Percentiles rank a stretch among this genome's conserved stretches.
Evolutionary conservation across 148 eudicot genomes (phyloP).

Genomic region (Gaultheria prostrata): DNA sequence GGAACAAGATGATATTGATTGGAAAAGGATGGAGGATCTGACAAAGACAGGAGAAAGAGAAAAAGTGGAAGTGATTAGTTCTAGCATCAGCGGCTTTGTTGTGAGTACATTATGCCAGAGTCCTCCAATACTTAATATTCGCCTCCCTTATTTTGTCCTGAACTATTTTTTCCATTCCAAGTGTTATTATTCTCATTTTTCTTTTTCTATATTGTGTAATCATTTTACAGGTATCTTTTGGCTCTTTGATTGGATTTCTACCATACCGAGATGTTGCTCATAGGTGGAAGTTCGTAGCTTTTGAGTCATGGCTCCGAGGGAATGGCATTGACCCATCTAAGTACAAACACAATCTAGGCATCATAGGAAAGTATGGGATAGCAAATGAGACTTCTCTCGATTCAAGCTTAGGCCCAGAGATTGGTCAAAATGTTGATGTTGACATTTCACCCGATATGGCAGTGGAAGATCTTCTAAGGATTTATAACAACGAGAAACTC

Average conservation of each 20-base stretch:
- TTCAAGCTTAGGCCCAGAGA: slow-evolving; percentile 29
- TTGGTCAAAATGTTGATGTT: slow-evolving; percentile 31
- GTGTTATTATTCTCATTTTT: background rate
- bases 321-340: slow-evolving; percentile 76
- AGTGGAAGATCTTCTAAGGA: slow-evolving; percentile 74
- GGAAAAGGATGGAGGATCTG: slow-evolving; percentile 67
- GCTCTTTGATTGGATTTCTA: slow-evolving; percentile 86
- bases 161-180: slow-evolving; percentile 1
- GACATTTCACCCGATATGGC: slow-evolving; percentile 62
- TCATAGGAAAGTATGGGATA: slow-evolving; percentile 52
- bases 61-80: slow-evolving; percentile 80
- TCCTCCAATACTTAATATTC: background rate
- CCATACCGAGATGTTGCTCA: slow-evolving; percentile 88
- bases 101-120: slow-evolving; percentile 38
- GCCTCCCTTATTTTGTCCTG: background rate
- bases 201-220: background rate
- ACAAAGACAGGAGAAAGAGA: slow-evolving; percentile 51
- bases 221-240: slow-evolving; percentile 70
- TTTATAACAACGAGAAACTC: slow-evolving; percentile 84
- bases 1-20: slow-evolving; percentile 73
- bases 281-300: slow-evolving; percentile 84
- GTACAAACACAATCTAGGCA: slow-evolving; percentile 68
- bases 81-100: slow-evolving; percentile 84
- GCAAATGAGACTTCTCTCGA: slow-evolving; percentile 30
- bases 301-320: slow-evolving; percentile 91